Percentiles rank a stretch among this genome's conserved stretches.
These are phyloP conservation scores for Berberis thunbergii DNA, from an alignment of 164 flowering plant genomes.

Conservation along the genomic window DNA sequence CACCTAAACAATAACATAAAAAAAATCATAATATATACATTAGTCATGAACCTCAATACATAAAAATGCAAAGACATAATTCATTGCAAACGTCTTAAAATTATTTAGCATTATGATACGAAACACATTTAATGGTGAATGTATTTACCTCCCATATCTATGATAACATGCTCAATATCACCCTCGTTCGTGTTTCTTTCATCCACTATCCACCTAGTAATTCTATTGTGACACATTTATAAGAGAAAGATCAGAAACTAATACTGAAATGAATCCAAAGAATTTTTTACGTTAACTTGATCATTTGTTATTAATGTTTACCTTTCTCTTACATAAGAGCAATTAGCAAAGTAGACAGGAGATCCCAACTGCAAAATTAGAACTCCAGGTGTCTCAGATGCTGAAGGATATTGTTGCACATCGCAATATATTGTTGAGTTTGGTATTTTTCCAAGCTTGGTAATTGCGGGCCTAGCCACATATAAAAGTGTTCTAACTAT, in stretches of 20 bases:
- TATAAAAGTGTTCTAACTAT: slow-evolving; percentile 74
- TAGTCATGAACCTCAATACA: not conserved
- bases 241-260: too few relatives aligned
- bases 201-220: slow-evolving; percentile 53
- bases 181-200: slow-evolving; percentile 40
- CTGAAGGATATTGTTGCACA: slow-evolving; percentile 66
- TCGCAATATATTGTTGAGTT: slow-evolving; percentile 65
- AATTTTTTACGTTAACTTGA: not conserved
- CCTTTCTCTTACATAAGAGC: slow-evolving; percentile 85
- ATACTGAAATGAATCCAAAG: not conserved
- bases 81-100: not conserved
- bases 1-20: slow-evolving; percentile 26
- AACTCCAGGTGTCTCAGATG: slow-evolving; percentile 53
- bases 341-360: slow-evolving; percentile 77
- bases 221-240: slow-evolving; percentile 24
- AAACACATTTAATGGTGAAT: not conserved
- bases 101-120: not conserved
- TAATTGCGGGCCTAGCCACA: slow-evolving; percentile 72
- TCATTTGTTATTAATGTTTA: slow-evolving; percentile 5
- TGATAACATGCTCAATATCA: slow-evolving; percentile 37
- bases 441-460: slow-evolving; percentile 58
- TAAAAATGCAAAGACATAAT: not conserved
- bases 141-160: slow-evolving; percentile 59
- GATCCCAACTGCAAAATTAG: slow-evolving; percentile 74
- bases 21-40: not conserved